phyloP scores from a whole-genome alignment of 2,329 filamentous ascomycete species.

The Arthrobotrys sinensis region DNA sequence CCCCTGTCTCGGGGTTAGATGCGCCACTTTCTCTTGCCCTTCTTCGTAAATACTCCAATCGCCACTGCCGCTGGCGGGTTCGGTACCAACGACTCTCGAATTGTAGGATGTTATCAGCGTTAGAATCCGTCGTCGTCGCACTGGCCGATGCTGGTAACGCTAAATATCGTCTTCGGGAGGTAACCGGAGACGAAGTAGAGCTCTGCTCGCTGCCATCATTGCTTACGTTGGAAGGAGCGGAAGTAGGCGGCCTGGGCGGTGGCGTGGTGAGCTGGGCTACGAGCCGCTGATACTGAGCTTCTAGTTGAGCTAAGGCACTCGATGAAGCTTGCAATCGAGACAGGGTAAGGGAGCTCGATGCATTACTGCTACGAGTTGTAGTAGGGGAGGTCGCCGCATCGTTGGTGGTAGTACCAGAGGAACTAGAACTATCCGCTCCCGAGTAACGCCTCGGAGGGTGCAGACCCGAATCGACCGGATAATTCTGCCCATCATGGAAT shows the following conservation, averaged over 20 bases:
- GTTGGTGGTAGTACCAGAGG: constrained; percentile 24
- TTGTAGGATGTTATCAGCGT: constrained; percentile 61
- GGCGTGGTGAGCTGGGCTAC: constrained; percentile 54
- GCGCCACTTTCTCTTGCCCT: constrained; percentile 44
- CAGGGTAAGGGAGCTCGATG: constrained; percentile 53
- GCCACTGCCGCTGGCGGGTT: constrained; percentile 61
- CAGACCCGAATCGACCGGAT: constrained; percentile 27
- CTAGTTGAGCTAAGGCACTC: constrained; percentile 50
- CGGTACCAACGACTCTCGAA: constrained; percentile 63
- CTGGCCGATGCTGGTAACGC: constrained; percentile 60
- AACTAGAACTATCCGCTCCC: constrained; percentile 24
- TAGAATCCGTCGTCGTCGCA: constrained; percentile 50
- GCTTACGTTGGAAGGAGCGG: constrained; percentile 38
- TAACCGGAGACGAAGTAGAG: constrained; percentile 36
- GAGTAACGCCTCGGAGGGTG: constrained; percentile 45
- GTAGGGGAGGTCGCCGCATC: constrained; percentile 44
- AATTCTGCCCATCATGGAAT: constrained; percentile 49
- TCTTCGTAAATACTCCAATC: constrained; percentile 56
- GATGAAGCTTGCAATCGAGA: constrained; percentile 58
- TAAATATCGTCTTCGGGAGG: constrained; percentile 50
- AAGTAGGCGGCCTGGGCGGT: constrained; percentile 55
- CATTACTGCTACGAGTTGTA: constrained; percentile 35
- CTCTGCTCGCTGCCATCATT: constrained; percentile 35
- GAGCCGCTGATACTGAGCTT: constrained; percentile 60
- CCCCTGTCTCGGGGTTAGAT: constrained; percentile 26